Conservation (phyloP, 164 flowering plant species). For the Cinnamomum micranthum region DNA sequence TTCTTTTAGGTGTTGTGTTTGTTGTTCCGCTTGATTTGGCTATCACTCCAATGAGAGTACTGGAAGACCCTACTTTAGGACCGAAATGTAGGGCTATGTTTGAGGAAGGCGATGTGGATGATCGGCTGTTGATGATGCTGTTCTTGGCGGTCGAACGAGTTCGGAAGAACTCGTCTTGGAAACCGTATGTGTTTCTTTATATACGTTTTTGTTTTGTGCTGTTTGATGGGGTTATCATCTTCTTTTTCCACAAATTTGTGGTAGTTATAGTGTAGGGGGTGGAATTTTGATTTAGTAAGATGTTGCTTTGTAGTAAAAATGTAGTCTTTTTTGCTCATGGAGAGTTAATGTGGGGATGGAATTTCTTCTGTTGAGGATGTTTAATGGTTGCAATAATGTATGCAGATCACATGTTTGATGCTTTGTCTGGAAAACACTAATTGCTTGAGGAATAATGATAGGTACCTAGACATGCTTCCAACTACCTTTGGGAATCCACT, state of each 20-base stretch:
- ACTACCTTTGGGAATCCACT: conserved; percentile 78
- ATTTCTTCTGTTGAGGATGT: too few species aligned
- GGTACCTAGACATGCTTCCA: conserved; percentile 96
- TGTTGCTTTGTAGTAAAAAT: too few species aligned
- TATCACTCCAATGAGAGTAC: conserved; percentile 93
- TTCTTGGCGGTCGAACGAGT: conserved; percentile 80
- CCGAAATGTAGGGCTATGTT: conserved; percentile 82
- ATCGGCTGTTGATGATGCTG: conserved; percentile 74
- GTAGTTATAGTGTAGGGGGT: too few species aligned
- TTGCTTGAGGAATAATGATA: conserved; percentile 16
- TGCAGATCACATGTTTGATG: too few species aligned
- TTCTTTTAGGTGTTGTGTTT: conserved; percentile 51
- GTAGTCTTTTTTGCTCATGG: too few species aligned
- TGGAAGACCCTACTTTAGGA: conserved; percentile 79
- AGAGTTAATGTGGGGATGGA: too few species aligned
- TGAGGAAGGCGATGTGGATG: conserved; percentile 94
- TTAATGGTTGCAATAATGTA: too few species aligned
- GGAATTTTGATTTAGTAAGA: too few species aligned
- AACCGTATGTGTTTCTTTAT: conserved; percentile 67
- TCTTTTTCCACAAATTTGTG: too few species aligned
- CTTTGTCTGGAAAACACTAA: too few species aligned
- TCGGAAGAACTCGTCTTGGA: conserved; percentile 89
- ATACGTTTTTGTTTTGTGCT: too few species aligned
- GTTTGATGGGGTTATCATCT: too few species aligned
- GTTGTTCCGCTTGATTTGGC: conserved; percentile 90